A percentile compares a stretch with the other conserved stretches of the same genome.
Evolutionary conservation across 2,329 filamentous ascomycete genomes (phyloP).

Genomic region (Juglanconis sp.): DNA sequence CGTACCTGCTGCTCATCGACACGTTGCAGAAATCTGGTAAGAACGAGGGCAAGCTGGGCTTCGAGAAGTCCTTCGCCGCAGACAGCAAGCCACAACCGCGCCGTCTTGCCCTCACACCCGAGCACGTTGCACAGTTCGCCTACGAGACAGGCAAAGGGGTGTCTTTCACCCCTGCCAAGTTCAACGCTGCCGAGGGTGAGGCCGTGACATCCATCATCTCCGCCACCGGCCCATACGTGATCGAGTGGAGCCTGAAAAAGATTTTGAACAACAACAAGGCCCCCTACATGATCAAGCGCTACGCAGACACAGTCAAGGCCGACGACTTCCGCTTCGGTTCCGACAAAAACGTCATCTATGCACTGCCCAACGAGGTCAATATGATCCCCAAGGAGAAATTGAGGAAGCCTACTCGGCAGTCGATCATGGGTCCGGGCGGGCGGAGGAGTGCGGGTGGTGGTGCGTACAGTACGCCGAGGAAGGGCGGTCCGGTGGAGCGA

Average conservation of each 20-base stretch:
- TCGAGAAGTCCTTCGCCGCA: slow-evolving; percentile 88
- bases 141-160: slow-evolving; percentile 88
- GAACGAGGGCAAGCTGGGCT: slow-evolving; percentile 96
- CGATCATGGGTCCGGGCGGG: slow-evolving; percentile 67
- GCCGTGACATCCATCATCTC: slow-evolving; percentile 94
- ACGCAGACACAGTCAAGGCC: slow-evolving; percentile 91
- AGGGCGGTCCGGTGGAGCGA: slow-evolving; percentile 18
- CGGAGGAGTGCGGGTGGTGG: slow-evolving; percentile 47
- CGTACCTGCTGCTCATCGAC: slow-evolving; percentile 92
- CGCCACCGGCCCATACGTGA: slow-evolving; percentile 91
- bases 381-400: slow-evolving; percentile 89
- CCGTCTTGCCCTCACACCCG: slow-evolving; percentile 81
- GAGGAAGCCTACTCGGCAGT: slow-evolving; percentile 86
- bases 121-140: slow-evolving; percentile 94
- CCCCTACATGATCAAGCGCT: slow-evolving; percentile 94
- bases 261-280: slow-evolving; percentile 76
- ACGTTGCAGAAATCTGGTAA: slow-evolving; percentile 87
- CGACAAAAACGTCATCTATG: slow-evolving; percentile 97
- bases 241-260: slow-evolving; percentile 95
- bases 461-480: slow-evolving; percentile 13
- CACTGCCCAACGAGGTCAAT: slow-evolving; percentile 93
- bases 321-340: slow-evolving; percentile 98
- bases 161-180: slow-evolving; percentile 85
- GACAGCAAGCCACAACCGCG: slow-evolving; percentile 91
- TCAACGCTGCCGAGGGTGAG: slow-evolving; percentile 81